A percentile compares a stretch with the other conserved stretches of the same genome.
phyloP scores from a whole-genome alignment of 1,139 yeast species.

The Blastobotrys indianensis region DNA sequence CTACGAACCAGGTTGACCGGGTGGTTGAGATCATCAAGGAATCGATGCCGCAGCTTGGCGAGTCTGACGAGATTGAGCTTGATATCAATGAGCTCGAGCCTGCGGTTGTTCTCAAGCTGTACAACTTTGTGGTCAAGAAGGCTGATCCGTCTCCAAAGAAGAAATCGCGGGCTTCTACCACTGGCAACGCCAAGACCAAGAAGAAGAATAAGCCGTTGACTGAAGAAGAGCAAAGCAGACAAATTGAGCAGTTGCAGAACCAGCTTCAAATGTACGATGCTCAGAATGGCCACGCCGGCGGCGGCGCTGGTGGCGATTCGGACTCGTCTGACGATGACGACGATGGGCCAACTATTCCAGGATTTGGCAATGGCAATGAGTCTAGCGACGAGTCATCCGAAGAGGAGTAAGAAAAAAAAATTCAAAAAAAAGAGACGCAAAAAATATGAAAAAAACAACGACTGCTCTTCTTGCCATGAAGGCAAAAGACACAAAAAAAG shows the following conservation, averaged over 20 bases:
- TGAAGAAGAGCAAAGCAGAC: constrained; percentile 67
- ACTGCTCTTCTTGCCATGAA: too few relatives aligned
- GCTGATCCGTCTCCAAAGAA: constrained; percentile 28
- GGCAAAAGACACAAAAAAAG: constrained; percentile 1
- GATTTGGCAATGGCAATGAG: constrained; percentile 16
- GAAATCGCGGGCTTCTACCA: constrained; percentile 20
- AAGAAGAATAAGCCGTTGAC: constrained; percentile 51
- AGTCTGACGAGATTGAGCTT: constrained; percentile 82
- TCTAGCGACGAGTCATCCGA: constrained; percentile 22
- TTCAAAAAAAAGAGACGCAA: not conserved
- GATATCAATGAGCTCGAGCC: constrained; percentile 94
- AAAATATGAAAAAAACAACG: not conserved
- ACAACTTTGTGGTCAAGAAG: constrained; percentile 68
- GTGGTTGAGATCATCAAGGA: constrained; percentile 83
- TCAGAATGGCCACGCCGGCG: not conserved
- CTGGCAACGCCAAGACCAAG: constrained; percentile 32
- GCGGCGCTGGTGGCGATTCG: constrained; percentile 3
- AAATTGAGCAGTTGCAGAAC: constrained; percentile 77
- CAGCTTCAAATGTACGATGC: constrained; percentile 71
- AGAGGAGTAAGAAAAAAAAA: constrained; percentile 15
- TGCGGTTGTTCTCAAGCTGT: constrained; percentile 72
- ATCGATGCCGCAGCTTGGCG: constrained; percentile 72
- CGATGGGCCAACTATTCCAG: constrained; percentile 12
- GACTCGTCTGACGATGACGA: constrained; percentile 10
- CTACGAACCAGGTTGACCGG: constrained; percentile 76